These are phyloP conservation scores for Corchorus capsularis DNA, from an alignment of 345 rosid species.

Conservation along the genomic window DNA sequence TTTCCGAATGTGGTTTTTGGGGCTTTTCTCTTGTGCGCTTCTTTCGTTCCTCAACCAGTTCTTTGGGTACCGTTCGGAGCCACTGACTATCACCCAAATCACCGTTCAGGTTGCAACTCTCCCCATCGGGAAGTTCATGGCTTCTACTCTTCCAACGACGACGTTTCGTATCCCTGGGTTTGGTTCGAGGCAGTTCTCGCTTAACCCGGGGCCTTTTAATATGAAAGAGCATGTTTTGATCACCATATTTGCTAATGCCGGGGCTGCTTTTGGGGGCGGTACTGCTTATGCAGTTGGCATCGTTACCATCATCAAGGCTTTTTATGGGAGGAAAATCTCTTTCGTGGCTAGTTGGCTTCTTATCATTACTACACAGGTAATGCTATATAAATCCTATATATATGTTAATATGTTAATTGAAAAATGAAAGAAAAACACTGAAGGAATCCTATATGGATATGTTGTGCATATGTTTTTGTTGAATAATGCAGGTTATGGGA, in stretches of 20 bases:
- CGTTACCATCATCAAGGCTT: constrained; percentile 55
- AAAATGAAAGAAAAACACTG: not conserved
- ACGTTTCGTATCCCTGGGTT: constrained; percentile 41
- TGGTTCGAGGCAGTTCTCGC: constrained; percentile 43
- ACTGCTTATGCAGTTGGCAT: constrained; percentile 61
- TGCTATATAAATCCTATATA: too few relatives aligned
- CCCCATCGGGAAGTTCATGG: constrained; percentile 57
- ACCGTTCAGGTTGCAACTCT: constrained; percentile 61
- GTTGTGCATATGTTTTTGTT: not conserved
- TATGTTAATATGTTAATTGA: too few relatives aligned
- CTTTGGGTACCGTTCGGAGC: constrained; percentile 65
- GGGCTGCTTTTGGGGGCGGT: constrained; percentile 53
- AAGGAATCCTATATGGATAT: too few relatives aligned
- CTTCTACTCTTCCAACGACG: constrained; percentile 37
- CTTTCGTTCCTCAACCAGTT: constrained; percentile 71
- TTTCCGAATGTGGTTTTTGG: constrained; percentile 66
- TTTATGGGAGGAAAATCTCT: constrained; percentile 54
- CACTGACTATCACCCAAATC: constrained; percentile 52
- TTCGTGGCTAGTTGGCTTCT: constrained; percentile 64
- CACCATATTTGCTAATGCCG: constrained; percentile 60
- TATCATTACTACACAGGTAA: constrained; percentile 62
- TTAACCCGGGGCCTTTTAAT: constrained; percentile 56
- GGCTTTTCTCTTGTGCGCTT: constrained; percentile 49
- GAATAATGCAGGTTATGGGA: constrained; percentile 48
- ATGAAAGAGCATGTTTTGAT: constrained; percentile 55